Conservation (phyloP, 2,329 filamentous ascomycete genomes). For the Trichophyton simii region DNA sequence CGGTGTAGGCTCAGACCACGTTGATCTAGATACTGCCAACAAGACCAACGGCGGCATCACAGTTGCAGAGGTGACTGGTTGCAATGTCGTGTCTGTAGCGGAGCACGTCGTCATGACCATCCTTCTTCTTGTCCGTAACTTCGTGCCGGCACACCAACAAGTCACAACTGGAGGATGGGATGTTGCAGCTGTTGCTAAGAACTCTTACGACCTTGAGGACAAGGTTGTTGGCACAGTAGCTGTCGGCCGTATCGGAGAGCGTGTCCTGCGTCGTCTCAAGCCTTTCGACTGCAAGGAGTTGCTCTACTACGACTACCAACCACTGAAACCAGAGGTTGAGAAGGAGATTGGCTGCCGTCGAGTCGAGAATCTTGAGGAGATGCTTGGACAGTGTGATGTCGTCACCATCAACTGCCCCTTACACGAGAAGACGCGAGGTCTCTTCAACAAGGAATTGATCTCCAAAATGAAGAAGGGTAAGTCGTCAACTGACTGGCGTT, state of each 20-base stretch:
- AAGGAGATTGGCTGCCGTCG: constrained; percentile 90
- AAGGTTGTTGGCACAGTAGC: constrained; percentile 97
- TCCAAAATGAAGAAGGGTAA: constrained; percentile 95
- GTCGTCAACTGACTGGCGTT: constrained; percentile 16
- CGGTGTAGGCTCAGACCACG: constrained; percentile 96
- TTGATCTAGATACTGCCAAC: constrained; percentile 94
- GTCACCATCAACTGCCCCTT: constrained; percentile 99
- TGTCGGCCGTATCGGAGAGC: constrained; percentile 95
- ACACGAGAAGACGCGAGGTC: constrained; percentile 89
- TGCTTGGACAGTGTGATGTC: constrained; percentile 86
- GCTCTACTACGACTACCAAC: constrained; percentile 99
- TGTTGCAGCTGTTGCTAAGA: constrained; percentile 90
- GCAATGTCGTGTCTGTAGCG: constrained; percentile 95
- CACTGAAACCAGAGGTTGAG: constrained; percentile 70
- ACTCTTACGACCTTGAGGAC: constrained; percentile 92
- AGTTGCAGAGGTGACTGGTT: constrained; percentile 93
- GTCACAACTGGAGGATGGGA: constrained; percentile 84
- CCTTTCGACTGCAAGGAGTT: constrained; percentile 99
- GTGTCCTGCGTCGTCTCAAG: constrained; percentile 90
- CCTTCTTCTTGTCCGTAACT: constrained; percentile 90
- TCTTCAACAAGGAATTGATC: constrained; percentile 98
- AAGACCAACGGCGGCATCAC: constrained; percentile 96
- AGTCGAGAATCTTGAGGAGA: constrained; percentile 80
- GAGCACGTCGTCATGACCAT: constrained; percentile 99
- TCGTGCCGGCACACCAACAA: constrained; percentile 92